These are phyloP conservation scores for Fusarium oxysporum DNA, from an alignment of 2,329 filamentous ascomycete species.

Conservation along the genomic window DNA sequence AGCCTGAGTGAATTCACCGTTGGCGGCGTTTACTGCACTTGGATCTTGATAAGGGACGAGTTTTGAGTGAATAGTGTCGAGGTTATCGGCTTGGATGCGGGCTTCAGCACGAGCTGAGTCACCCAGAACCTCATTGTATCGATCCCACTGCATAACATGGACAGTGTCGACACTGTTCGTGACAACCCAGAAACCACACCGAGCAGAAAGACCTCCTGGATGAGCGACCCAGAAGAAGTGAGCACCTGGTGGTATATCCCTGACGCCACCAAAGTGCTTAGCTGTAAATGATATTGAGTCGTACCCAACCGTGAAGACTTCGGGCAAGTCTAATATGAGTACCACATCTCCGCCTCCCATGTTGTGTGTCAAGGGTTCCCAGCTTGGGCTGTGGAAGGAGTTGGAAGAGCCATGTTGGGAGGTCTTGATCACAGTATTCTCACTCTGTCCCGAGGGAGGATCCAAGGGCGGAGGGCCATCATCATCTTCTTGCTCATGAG, in stretches of 20 bases:
- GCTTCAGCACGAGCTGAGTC: slow-evolving; percentile 61
- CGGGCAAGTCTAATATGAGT: slow-evolving; percentile 63
- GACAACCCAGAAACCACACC: slow-evolving; percentile 69
- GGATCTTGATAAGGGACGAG: slow-evolving; percentile 61
- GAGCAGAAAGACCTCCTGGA: slow-evolving; percentile 58
- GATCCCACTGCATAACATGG: slow-evolving; percentile 67
- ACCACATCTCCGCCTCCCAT: slow-evolving; percentile 62
- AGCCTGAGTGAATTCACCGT: slow-evolving; percentile 32
- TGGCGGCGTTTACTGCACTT: slow-evolving; percentile 37
- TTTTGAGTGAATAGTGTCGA: slow-evolving; percentile 53
- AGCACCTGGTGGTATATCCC: slow-evolving; percentile 64
- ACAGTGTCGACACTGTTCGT: slow-evolving; percentile 51
- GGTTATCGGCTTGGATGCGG: slow-evolving; percentile 56
- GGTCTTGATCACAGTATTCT: not conserved
- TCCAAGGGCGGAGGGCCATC: slow-evolving; percentile 49
- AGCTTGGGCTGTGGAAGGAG: slow-evolving; percentile 5
- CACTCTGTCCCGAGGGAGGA: slow-evolving; percentile 17
- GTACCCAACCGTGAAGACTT: slow-evolving; percentile 64
- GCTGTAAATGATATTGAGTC: slow-evolving; percentile 63
- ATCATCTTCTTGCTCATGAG: slow-evolving; percentile 37
- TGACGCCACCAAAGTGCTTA: slow-evolving; percentile 63
- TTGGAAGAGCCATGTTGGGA: slow-evolving; percentile 8
- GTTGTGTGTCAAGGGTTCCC: slow-evolving; percentile 41
- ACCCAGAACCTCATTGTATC: slow-evolving; percentile 64
- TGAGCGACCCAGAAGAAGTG: slow-evolving; percentile 72